Base-by-base conservation (phyloP, 306 rosid genomes). In the Oxytropis ochrocephala region DNA sequence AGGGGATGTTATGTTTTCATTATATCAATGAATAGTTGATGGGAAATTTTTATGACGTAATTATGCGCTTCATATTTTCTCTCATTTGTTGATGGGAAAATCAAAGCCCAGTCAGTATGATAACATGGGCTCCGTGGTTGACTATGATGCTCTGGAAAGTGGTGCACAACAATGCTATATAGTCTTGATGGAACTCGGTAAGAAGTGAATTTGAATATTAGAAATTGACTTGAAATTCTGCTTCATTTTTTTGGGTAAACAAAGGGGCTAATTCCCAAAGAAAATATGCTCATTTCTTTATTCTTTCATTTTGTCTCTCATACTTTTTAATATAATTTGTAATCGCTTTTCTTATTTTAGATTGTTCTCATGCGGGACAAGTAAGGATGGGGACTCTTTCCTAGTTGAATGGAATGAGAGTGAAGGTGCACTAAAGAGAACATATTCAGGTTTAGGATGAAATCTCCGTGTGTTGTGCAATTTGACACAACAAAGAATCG, bases 371-470 rank as follows among this genome's bases (percentile, higher is more conserved):
- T n/a, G n/a, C n/a, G n/a, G n/a, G n/a, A n/a, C n/a, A n/a, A n/a
- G n/a, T n/a, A n/a, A n/a, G n/a, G n/a, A n/a, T n/a, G n/a, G n/a
- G 52, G 96, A 86, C 33, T 84, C 93, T 11, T 82, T 59, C 78
- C 87, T 92, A 14, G 98, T 92, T 74, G 96, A 92, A 72, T 92
- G 98, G 98, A 87, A 82, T 66, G 92, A 88, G 82, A 78, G 81
- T 73, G 95, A 89, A 81, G 98, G 95, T 75, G 64, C 87, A 16
- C 64, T 81, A 33, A 89, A 80, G 80, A 86, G 87, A 77, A 76
- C 75, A 47, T 92, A 92, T 72, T 29, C 74, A 96, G 98, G 35
- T 79, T 92, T 47, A 78, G 89, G 63, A 81, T 83, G 85, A 87
- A 81, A 78, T 79, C 87, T 53, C 17, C 76, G 21, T 88, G 92